These are phyloP conservation scores for Carex pumila DNA, from an alignment of 176 grass and related monocot genomes.

Conservation along the genomic window DNA sequence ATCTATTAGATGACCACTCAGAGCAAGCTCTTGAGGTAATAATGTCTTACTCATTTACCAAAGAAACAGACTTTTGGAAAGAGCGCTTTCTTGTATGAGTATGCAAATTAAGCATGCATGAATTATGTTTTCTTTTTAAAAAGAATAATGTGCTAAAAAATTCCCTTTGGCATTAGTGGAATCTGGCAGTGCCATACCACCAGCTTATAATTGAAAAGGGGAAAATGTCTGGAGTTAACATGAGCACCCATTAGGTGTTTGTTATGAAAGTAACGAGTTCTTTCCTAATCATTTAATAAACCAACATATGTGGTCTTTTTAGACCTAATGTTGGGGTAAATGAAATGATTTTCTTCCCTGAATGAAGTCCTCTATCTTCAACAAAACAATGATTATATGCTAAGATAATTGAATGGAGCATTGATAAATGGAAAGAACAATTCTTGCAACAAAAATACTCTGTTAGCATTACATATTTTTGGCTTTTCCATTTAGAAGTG, in stretches of 20 bases:
- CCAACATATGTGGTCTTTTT: not conserved
- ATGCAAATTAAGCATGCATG: not conserved
- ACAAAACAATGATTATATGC: not conserved
- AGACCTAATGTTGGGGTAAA: not conserved
- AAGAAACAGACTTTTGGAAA: not conserved
- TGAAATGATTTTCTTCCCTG: not conserved
- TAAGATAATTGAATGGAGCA: not conserved
- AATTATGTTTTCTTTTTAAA: not conserved
- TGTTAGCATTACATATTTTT: not conserved
- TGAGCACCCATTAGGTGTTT: not conserved
- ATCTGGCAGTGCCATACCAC: not conserved
- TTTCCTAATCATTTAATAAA: not conserved
- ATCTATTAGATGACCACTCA: conserved; percentile 77
- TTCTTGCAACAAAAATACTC: not conserved
- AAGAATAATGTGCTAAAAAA: not conserved
- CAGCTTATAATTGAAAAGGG: not conserved
- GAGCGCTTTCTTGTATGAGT: not conserved
- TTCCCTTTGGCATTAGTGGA: not conserved
- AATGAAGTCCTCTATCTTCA: not conserved
- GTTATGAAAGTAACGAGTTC: not conserved
- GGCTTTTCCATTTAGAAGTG: not conserved
- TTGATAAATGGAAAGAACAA: not conserved
- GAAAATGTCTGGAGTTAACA: not conserved
- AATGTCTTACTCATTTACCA: conserved; percentile 23
- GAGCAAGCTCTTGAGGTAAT: conserved; percentile 75